Evolutionary conservation across 345 rosid species (phyloP).

Genomic region (Isatis tinctoria): DNA sequence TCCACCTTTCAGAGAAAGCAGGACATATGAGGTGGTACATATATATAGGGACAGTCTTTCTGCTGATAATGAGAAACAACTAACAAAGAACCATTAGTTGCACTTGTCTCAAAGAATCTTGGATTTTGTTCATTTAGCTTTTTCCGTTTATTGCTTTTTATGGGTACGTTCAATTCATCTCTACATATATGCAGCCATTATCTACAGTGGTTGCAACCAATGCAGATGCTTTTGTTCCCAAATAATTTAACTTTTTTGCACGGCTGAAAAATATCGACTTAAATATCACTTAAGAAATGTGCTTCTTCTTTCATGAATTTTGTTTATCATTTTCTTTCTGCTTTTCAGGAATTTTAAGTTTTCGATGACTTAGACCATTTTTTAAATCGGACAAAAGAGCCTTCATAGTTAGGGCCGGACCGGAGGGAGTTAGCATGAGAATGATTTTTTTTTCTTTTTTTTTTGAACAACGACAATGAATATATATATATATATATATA

Average conservation of each 20-base stretch:
- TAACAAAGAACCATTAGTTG: conserved; percentile 23
- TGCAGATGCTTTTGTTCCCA: conserved; percentile 32
- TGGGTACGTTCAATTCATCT: conserved; percentile 34
- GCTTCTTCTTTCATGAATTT: not conserved
- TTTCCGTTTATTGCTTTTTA: conserved; percentile 14
- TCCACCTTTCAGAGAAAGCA: conserved; percentile 10
- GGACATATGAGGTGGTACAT: conserved; percentile 16
- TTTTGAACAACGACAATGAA: no score
- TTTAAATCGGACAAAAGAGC: not conserved
- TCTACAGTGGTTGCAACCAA: conserved; percentile 31
- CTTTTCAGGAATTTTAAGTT: not conserved
- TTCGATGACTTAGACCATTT: not conserved
- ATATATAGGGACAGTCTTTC: conserved; percentile 20
- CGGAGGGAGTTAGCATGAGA: not conserved
- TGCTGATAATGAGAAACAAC: conserved; percentile 18
- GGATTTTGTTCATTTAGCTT: conserved; percentile 28
- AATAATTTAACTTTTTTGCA: not conserved
- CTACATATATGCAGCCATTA: conserved; percentile 2
- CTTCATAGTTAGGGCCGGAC: not conserved
- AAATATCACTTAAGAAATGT: not conserved
- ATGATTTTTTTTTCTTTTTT: no score
- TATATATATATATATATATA: no score
- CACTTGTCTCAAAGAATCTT: conserved; percentile 21
- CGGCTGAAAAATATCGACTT: not conserved
- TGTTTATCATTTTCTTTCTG: not conserved